Evolutionary conservation across 1,284 basidiomycete genomes (phyloP).

Genomic region (Lignosus rhinocerotis): DNA sequence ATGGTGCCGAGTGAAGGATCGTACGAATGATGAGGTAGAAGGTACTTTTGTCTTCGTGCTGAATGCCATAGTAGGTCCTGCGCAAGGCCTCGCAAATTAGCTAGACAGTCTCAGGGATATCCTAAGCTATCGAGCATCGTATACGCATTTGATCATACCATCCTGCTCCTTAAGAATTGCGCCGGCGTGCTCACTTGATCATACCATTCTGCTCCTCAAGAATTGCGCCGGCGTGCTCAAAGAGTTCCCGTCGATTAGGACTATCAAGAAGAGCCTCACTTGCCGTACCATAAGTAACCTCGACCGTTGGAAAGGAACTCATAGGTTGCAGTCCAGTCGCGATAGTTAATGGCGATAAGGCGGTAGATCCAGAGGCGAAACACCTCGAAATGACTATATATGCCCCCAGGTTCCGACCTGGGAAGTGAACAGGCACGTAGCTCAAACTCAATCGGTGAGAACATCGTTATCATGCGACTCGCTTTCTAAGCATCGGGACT

Average conservation of each 20-base stretch:
- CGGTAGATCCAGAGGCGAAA: not conserved
- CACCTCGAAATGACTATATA: not conserved
- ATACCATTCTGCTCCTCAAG: constrained; percentile 21
- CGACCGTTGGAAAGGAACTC: constrained; percentile 17
- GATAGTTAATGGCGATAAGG: not conserved
- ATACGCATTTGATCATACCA: constrained; percentile 19
- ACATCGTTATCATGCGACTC: too few species aligned
- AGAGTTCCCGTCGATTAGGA: constrained; percentile 9
- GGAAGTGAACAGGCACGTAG: not conserved
- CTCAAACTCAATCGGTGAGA: too few species aligned
- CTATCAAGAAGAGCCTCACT: constrained; percentile 11
- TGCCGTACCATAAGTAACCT: constrained; percentile 11
- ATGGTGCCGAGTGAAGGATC: not conserved
- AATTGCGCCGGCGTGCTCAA: constrained; percentile 10
- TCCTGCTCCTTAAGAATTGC: constrained; percentile 19
- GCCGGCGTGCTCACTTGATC: constrained; percentile 15
- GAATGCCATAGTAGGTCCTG: constrained; percentile 22
- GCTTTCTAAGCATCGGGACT: too few species aligned
- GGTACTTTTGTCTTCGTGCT: constrained; percentile 23
- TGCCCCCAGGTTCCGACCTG: too few species aligned
- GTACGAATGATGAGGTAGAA: constrained; percentile 21
- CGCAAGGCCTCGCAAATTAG: too few species aligned
- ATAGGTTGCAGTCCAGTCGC: constrained; percentile 1
- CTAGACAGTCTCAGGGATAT: not conserved
- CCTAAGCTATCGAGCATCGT: not conserved